phyloP scores from a whole-genome alignment of 2,329 filamentous ascomycete genomes.

The Xylaria polymorpha region DNA sequence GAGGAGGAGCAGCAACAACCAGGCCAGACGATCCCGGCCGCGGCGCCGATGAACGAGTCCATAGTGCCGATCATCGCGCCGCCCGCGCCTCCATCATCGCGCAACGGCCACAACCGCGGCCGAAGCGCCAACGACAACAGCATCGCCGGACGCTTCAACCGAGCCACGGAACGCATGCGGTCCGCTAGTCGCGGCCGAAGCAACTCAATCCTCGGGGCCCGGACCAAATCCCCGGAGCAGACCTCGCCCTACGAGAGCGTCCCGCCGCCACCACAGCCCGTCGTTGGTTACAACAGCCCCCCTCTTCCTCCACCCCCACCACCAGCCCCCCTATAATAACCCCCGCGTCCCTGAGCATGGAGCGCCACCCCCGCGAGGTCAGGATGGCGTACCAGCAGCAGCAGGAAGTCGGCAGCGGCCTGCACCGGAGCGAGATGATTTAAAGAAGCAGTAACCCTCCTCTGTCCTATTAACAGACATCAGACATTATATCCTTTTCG shows the following conservation, averaged over 20 bases:
- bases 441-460: conserved; percentile 46
- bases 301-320: conserved; percentile 50
- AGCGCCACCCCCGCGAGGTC: conserved; percentile 54
- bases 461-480: background rate
- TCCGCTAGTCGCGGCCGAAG: conserved; percentile 69
- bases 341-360: conserved; percentile 40
- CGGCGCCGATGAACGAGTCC: conserved; percentile 55
- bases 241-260: conserved; percentile 56
- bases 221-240: conserved; percentile 55
- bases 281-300: conserved; percentile 48
- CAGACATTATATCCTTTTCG: background rate
- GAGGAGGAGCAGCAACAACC: conserved; percentile 60
- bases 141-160: conserved; percentile 65
- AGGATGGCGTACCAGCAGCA: conserved; percentile 52
- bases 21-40: conserved; percentile 40
- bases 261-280: conserved; percentile 44
- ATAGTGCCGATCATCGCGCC: conserved; percentile 59
- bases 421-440: conserved; percentile 68
- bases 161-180: conserved; percentile 69
- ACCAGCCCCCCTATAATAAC: conserved; percentile 12
- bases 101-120: conserved; percentile 65
- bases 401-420: conserved; percentile 60
- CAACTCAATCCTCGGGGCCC: conserved; percentile 51
- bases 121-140: conserved; percentile 65
- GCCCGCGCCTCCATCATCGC: conserved; percentile 57